Conservation (phyloP, 2,329 filamentous ascomycete genomes). For the Neofusicoccum umdonicola region DNA sequence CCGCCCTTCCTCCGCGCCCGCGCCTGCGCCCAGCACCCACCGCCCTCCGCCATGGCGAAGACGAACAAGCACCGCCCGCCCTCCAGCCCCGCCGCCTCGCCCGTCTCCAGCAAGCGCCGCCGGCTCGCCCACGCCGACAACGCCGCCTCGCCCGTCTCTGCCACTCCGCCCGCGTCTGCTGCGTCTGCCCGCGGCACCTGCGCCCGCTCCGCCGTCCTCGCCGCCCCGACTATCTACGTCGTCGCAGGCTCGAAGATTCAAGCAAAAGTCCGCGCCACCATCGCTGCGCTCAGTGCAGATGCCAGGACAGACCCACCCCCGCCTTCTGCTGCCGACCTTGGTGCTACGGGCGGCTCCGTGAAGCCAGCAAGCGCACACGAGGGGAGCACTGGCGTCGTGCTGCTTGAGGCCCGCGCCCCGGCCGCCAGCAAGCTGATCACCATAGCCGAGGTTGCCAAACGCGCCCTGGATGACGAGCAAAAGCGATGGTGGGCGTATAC, state of each 20-base stretch:
- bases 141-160: not conserved
- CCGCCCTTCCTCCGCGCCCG: not conserved
- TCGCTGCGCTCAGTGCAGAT: not conserved
- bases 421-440: conserved; percentile 64
- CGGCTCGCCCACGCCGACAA: not conserved
- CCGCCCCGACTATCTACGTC: conserved; percentile 1
- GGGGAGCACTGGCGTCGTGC: not conserved
- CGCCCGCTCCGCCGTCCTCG: not conserved
- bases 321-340: not conserved
- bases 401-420: conserved; percentile 9
- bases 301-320: not conserved
- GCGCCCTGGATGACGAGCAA: conserved; percentile 41
- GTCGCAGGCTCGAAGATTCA: conserved; percentile 13
- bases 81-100: conserved; percentile 1
- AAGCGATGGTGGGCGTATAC: conserved; percentile 46
- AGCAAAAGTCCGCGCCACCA: conserved; percentile 7
- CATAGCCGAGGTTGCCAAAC: conserved; percentile 60
- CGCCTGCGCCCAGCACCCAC: not conserved
- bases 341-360: not conserved
- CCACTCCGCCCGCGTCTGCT: not conserved
- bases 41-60: not conserved
- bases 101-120: conserved; percentile 14
- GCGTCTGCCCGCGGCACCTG: not conserved
- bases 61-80: conserved; percentile 14
- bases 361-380: not conserved